Evolutionary conservation across 768 basidiomycete genomes (phyloP), one percentile per base, ranked within the genome.

Genomic region (Russula sp.): DNA sequence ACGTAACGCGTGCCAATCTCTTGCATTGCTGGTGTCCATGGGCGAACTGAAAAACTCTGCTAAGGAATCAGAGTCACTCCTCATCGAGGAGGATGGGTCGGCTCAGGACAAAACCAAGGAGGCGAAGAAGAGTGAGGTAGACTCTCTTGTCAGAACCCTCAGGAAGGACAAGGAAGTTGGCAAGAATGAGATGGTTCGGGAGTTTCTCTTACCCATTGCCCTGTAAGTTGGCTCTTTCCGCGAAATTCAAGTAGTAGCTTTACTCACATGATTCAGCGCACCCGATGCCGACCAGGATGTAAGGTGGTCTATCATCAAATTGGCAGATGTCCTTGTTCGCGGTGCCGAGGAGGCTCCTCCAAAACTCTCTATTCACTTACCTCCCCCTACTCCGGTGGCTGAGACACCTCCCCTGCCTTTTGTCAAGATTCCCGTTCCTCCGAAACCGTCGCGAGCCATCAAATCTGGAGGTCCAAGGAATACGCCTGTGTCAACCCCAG

Each of bases 301-400:
- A 43, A 87, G 94, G 49, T 91, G 93, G 84, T 91, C 88, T 65
- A 76, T 96, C 52, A 78, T 98, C 68, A 98, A 98, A 73, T 77
- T 97, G 25, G 92, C 91, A 6, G 96, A 98, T 68, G 79, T 96
- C 20, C 81, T 93, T 46, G 86, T 95, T 66, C 84, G 87, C 55
- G 88, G 91, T 25, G 77, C 85, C 3, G 85, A 91, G 60, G 96
- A 98, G 73, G 80, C 85, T 2, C 77, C 88, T 7, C 95, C 95
- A 1, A 93, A 91, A 60, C 86, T 95, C 64, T 90, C 85, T 49
- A 85, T 95, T 53, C 89, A 92, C 67, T 83, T 94, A 56, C 81
- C 84, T 8, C 65, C 65, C 20, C 76, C 82, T 32, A 92, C 90
- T 2, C 91, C 93, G 14, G 79, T 88, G 2, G 67, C 73, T 5